Evolutionary conservation across 345 rosid species (phyloP).

Genomic region (Eucalyptus virginea): DNA sequence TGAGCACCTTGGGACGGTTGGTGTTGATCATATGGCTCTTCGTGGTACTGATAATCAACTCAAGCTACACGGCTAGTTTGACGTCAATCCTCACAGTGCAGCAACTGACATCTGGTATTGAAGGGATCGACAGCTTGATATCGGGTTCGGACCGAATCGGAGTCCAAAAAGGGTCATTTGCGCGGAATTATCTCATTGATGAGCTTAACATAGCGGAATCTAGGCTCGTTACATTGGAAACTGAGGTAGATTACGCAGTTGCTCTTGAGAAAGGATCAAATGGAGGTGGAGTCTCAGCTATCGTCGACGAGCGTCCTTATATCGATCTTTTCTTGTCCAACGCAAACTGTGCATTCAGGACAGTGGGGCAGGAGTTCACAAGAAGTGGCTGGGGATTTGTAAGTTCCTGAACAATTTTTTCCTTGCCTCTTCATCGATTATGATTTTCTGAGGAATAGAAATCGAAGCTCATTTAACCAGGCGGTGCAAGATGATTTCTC

Average conservation of each 20-base stretch:
- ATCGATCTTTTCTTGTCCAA: constrained; percentile 63
- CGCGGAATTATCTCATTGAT: constrained; percentile 59
- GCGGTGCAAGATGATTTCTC: background rate
- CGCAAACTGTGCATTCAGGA: constrained; percentile 53
- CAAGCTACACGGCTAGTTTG: constrained; percentile 96
- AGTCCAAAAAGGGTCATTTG: constrained; percentile 82
- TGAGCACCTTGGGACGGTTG: constrained; percentile 70
- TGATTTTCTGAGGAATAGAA: background rate
- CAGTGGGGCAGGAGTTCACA: constrained; percentile 87
- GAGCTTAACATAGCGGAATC: constrained; percentile 77
- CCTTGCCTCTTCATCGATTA: background rate
- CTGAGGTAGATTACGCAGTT: constrained; percentile 28
- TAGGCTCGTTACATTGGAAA: constrained; percentile 42
- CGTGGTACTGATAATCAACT: constrained; percentile 87
- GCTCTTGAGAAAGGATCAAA: constrained; percentile 56
- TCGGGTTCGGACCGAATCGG: constrained; percentile 64
- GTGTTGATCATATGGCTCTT: constrained; percentile 90
- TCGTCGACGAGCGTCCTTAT: constrained; percentile 94
- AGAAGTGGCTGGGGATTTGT: constrained; percentile 96
- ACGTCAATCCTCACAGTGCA: constrained; percentile 93
- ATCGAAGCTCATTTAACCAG: background rate
- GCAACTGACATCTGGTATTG: constrained; percentile 63
- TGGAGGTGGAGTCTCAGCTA: constrained; percentile 74
- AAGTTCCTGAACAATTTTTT: constrained; percentile 17
- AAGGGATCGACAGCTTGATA: constrained; percentile 71